Base-by-base conservation (phyloP, 73 alveolate species). In the Durusdinium trenchii region DNA sequence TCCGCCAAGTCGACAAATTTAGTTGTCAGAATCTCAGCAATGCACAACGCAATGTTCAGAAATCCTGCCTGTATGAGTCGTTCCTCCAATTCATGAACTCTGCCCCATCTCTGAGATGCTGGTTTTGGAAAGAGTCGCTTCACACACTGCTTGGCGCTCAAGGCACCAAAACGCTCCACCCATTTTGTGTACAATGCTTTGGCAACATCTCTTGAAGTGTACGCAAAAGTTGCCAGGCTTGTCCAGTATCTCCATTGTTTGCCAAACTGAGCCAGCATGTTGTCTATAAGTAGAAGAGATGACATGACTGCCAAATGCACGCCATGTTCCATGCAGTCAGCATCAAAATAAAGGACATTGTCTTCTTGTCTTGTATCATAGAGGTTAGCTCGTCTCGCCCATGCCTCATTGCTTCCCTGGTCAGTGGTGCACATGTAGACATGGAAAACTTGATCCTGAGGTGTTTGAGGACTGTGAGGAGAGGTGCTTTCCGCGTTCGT, bases 381-480 rank as follows among this genome's bases (percentile, higher is more conserved):
- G 4, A 46, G 69, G 54, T 43, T 79, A 35, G 67, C 90, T 16
- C 90, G 50, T 45, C 90, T 45, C 42, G 62, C 90, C 64, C 54
- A 43, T 45, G 90, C 90, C 46, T 79, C 90, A 45, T 79, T 79
- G 43, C 46, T 20, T 38, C 90, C 90, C n/a, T 45, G 50, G 67
- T 79, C 90, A 45, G 90, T 79, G 6, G 90, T 79, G 52, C 43
- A 28, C 62, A 79, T 42, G 90, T 42, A 79, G 45, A 79, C 90
- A 47, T 79, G 90, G 45, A 64, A 43, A 16, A 64, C 36, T 12
- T 43, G 36, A 43, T 64, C 46, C 9, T 18, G n/a, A n/a, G n/a
- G n/a, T n/a, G n/a, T n/a, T n/a, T n/a, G n/a, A n/a, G n/a, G n/a
- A n/a, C n/a, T n/a, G n/a, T n/a, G n/a, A n/a, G n/a, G n/a, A n/a